Evolutionary conservation across 1,284 basidiomycete species (phyloP).

Genomic region (Ustilago cynodontis): DNA sequence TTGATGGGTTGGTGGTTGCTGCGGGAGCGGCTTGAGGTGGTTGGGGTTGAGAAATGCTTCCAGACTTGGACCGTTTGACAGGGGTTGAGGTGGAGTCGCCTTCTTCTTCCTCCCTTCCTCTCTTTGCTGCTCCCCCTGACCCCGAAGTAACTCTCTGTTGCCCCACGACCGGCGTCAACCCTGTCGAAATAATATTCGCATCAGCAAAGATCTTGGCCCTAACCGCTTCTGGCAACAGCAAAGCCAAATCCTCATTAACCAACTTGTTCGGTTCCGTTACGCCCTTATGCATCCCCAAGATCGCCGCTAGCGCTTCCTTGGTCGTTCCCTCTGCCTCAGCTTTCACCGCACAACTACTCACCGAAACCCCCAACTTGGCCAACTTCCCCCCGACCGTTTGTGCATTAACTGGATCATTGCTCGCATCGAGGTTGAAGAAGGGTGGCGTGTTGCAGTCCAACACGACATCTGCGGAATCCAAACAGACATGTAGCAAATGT

Average conservation of each 20-base stretch:
- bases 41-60: conserved; percentile 37
- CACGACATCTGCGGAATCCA: conserved; percentile 23
- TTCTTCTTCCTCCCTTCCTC: conserved; percentile 34
- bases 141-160: no score
- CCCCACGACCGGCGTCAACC: conserved; percentile 17
- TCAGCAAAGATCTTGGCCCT: conserved; percentile 30
- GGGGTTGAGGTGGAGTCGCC: conserved; percentile 11
- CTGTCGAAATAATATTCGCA: conserved; percentile 44
- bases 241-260: conserved; percentile 36
- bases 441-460: conserved; percentile 35
- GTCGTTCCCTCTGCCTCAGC: conserved; percentile 5
- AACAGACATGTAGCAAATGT: conserved; percentile 40
- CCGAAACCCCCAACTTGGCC: conserved; percentile 25
- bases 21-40: background rate
- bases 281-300: conserved; percentile 40
- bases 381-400: conserved; percentile 17
- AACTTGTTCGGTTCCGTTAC: conserved; percentile 41
- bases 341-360: conserved; percentile 47
- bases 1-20: background rate
- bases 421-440: conserved; percentile 31
- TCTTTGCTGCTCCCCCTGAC: conserved; percentile 17
- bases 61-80: conserved; percentile 44
- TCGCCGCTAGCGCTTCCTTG: conserved; percentile 32
- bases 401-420: conserved; percentile 27
- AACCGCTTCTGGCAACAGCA: conserved; percentile 28